phyloP scores from a whole-genome alignment of 2,329 filamentous ascomycete genomes.

The Penicillium thymicola region DNA sequence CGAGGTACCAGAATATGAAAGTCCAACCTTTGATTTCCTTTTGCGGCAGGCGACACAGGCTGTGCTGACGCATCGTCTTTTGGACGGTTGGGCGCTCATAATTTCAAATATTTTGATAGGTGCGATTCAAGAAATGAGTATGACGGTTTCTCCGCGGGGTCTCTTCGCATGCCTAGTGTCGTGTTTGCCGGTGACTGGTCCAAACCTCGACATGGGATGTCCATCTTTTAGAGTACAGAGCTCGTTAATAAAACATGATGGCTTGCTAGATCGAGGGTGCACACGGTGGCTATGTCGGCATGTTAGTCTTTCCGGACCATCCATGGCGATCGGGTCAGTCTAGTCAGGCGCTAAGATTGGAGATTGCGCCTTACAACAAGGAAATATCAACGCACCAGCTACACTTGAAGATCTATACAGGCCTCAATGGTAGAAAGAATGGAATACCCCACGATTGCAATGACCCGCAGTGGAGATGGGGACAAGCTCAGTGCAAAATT shows the following conservation, averaged over 20 bases:
- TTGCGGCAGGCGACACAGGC: slow-evolving; percentile 77
- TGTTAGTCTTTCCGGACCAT: slow-evolving; percentile 9
- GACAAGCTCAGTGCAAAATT: not conserved
- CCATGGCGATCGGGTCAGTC: not conserved
- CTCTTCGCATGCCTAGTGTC: slow-evolving; percentile 26
- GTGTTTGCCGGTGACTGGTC: slow-evolving; percentile 26
- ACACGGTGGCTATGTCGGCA: not conserved
- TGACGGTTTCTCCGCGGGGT: slow-evolving; percentile 18
- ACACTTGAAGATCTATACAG: slow-evolving; percentile 11
- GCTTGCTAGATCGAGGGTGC: not conserved
- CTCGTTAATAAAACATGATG: not conserved
- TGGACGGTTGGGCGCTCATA: slow-evolving; percentile 42
- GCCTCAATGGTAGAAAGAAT: slow-evolving; percentile 6
- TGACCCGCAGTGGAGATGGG: slow-evolving; percentile 21
- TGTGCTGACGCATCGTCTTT: slow-evolving; percentile 78
- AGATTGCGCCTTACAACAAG: not conserved
- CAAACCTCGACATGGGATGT: slow-evolving; percentile 5
- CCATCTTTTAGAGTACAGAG: slow-evolving; percentile 12
- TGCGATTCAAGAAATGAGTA: slow-evolving; percentile 4
- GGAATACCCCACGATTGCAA: slow-evolving; percentile 18
- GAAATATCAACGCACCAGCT: not conserved
- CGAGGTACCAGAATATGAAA: not conserved
- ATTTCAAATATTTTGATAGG: slow-evolving; percentile 19
- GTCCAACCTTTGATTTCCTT: slow-evolving; percentile 66
- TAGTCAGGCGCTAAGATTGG: not conserved